These are phyloP conservation scores for Colletotrichum zoysiae DNA, from an alignment of 2,329 filamentous ascomycete genomes.

Conservation along the genomic window DNA sequence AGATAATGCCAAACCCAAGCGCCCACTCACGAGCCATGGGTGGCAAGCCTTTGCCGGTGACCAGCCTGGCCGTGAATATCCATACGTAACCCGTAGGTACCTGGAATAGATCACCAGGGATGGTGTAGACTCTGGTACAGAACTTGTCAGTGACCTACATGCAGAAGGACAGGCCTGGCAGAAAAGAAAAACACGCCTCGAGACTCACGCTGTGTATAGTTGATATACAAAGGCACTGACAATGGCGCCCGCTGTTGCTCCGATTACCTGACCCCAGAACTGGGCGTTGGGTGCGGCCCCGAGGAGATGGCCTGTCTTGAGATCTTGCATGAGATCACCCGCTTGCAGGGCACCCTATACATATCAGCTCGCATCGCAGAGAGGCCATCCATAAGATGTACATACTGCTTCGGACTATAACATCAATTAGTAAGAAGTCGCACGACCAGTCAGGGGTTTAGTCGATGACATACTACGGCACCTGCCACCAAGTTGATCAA, in stretches of 20 bases:
- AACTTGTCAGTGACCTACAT: neutral
- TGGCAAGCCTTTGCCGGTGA: slow-evolving; percentile 91
- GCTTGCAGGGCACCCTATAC: slow-evolving; percentile 83
- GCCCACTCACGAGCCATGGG: slow-evolving; percentile 87
- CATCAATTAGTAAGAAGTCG: slow-evolving; percentile 3
- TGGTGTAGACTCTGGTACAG: slow-evolving; percentile 77
- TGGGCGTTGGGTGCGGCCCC: slow-evolving; percentile 94
- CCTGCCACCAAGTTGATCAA: slow-evolving; percentile 95
- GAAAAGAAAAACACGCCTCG: neutral
- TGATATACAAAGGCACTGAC: slow-evolving; percentile 89
- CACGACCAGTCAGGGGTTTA: neutral
- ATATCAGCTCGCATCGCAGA: slow-evolving; percentile 25
- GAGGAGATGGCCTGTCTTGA: slow-evolving; percentile 94
- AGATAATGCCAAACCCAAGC: slow-evolving; percentile 78
- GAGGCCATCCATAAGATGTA: neutral
- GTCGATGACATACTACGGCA: slow-evolving; percentile 69
- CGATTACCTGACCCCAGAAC: slow-evolving; percentile 96
- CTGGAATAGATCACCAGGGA: slow-evolving; percentile 91
- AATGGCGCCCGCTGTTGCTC: slow-evolving; percentile 86
- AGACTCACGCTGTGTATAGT: slow-evolving; percentile 77
- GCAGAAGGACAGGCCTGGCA: neutral
- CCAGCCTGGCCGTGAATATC: slow-evolving; percentile 94
- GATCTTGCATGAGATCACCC: slow-evolving; percentile 95
- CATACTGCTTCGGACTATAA: slow-evolving; percentile 57
- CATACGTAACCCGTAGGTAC: slow-evolving; percentile 96